Evolutionary conservation across 2,329 filamentous ascomycete genomes (phyloP), one percentile per base, ranked within the genome.

Genomic region (Aspergillus tamarii): DNA sequence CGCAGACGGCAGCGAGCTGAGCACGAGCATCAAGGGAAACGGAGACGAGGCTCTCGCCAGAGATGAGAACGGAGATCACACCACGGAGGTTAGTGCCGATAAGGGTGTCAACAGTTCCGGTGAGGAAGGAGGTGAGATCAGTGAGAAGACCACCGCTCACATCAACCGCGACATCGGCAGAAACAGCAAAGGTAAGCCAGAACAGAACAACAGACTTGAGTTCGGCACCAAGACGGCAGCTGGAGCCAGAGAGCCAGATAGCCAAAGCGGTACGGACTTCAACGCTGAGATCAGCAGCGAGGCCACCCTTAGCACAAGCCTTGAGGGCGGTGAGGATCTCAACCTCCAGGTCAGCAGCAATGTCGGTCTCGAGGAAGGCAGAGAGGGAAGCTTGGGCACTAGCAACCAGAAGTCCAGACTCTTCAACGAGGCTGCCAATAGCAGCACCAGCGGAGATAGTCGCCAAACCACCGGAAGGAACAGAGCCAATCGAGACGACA

Each of bases 141-240:
- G 65, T 62, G 43, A 76, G 62, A 30, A 78, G 69, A 54, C 69
- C 68, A 26, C 64, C 61, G 58, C 69, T 62, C 26, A 78, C 60
- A 64, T 69, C 69, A 56, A 76, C 61, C 46, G 72, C 71, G 57
- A 67, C 70, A 32, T 75, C 73, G 34, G 63, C 68, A 12, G 69
- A 66, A 21, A 71, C 70, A 62, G 64, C 72, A 34, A 78, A 67
- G 23, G 76, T 75, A 58, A 79, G 69, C 77, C 77, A 79, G 66
- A 76, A 70, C 36, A 77, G 63, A 53, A 78, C 66, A 55, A 77
- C 66, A 36, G 74, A 71, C 75, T 78, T 78, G 19, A 78, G 72
- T 61, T 78, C 73, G 60, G 69, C 75, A 52, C 74, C 74, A 23
- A 79, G 73, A 23, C 65, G 59, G 74, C 75, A 77, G 67, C 64